A percentile compares a stretch with the other conserved stretches of the same genome.
Conservation (phyloP, 2,329 filamentous ascomycete species). For the Phyllosticta paracitricarpa region DNA sequence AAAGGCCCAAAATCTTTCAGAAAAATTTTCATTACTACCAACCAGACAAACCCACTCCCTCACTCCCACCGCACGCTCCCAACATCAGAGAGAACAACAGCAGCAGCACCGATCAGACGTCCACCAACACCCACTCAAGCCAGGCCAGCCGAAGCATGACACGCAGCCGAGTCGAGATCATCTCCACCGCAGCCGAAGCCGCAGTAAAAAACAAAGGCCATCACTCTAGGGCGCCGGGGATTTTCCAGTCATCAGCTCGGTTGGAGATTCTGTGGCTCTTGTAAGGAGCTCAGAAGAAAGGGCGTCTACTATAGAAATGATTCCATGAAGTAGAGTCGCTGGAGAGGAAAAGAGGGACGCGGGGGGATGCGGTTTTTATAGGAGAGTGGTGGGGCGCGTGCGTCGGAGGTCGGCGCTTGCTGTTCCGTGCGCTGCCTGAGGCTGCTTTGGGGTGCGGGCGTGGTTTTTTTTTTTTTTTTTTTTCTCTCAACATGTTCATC, state of each 20-base stretch:
- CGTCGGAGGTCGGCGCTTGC: no score
- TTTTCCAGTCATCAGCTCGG: conserved; percentile 77
- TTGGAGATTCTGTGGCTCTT: conserved; percentile 80
- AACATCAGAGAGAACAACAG: conserved; percentile 12
- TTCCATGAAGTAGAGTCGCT: conserved; percentile 44
- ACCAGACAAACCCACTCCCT: no score
- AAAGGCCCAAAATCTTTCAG: no score
- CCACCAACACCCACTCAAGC: conserved; percentile 65
- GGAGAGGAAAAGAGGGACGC: background rate
- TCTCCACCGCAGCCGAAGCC: conserved; percentile 82
- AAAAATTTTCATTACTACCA: no score
- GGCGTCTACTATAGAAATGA: conserved; percentile 98
- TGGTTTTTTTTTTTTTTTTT: no score
- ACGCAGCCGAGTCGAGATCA: conserved; percentile 71
- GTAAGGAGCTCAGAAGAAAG: conserved; percentile 77
- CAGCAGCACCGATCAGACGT: conserved; percentile 67
- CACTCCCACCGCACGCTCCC: background rate
- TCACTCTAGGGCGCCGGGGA: conserved; percentile 88
- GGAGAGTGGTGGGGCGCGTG: no score
- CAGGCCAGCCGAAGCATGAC: conserved; percentile 68
- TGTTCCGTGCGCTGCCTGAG: no score
- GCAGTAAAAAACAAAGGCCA: conserved; percentile 40
- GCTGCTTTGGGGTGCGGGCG: no score
- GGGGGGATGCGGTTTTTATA: no score
- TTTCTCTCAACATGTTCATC: no score